Evolutionary conservation across 257 asterid genomes (phyloP).

Genomic region (Solanum bukasovii): DNA sequence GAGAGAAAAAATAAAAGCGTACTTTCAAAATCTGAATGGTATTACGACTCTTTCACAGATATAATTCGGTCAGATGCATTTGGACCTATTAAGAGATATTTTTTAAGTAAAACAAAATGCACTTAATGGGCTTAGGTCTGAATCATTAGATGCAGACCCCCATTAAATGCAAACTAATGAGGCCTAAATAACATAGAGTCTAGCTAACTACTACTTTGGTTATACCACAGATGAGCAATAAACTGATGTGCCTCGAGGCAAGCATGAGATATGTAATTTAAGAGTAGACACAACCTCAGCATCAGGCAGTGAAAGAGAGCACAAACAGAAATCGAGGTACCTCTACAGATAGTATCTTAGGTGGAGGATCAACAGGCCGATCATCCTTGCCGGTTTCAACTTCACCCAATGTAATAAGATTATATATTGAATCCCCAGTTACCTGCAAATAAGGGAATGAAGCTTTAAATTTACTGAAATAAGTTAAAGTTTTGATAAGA

Average conservation of each 20-base stretch:
- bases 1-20: background rate
- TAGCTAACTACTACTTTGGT: background rate
- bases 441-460: constrained; percentile 37
- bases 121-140: background rate
- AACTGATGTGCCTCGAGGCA: background rate
- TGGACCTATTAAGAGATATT: background rate
- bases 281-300: background rate
- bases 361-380: constrained; percentile 78
- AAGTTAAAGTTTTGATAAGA: background rate
- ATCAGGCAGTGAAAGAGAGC: background rate
- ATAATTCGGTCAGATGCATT: background rate
- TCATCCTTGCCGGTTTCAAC: constrained; percentile 78
- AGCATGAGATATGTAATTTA: background rate
- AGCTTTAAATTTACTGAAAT: constrained; percentile 5
- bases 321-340: constrained; percentile 25
- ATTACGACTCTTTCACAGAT: background rate
- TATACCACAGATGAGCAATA: background rate
- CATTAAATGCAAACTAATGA: background rate
- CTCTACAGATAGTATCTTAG: constrained; percentile 85
- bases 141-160: background rate
- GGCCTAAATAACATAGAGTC: background rate
- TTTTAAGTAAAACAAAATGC: background rate
- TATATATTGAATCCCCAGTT: constrained; percentile 84
- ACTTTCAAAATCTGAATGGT: background rate
- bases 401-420: constrained; percentile 71